Conservation (phyloP, 305 asterid genomes). For the Solanum hybrid region DNA sequence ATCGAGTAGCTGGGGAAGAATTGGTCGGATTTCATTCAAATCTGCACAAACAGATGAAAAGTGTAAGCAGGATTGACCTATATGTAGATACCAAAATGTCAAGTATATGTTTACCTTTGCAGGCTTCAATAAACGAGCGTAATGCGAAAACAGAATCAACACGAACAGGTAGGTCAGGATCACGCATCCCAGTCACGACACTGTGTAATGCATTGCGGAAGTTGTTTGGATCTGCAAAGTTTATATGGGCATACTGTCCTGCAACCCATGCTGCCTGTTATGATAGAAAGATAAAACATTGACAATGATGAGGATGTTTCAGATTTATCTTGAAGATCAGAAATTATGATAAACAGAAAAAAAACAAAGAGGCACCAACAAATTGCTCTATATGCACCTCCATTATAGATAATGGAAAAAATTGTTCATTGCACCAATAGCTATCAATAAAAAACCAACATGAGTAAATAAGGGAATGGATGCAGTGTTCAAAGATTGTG, state of each 20-base stretch:
- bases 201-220: slow-evolving; percentile 82
- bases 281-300: slow-evolving; percentile 12
- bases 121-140: slow-evolving; percentile 94
- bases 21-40: slow-evolving; percentile 80
- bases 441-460: not conserved
- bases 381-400: not conserved
- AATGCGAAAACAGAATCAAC: slow-evolving; percentile 94
- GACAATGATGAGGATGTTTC: slow-evolving; percentile 1
- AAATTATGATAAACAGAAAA: not conserved
- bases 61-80: not conserved
- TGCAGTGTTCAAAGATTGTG: not conserved
- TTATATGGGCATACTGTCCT: slow-evolving; percentile 91
- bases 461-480: not conserved
- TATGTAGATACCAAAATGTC: not conserved
- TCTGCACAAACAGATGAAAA: slow-evolving; percentile 30
- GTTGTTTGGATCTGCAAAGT: slow-evolving; percentile 75
- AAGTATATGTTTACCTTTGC: slow-evolving; percentile 47
- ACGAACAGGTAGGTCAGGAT: slow-evolving; percentile 96
- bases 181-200: slow-evolving; percentile 98
- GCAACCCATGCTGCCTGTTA: slow-evolving; percentile 99
- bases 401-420: not conserved
- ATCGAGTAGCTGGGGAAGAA: slow-evolving; percentile 89
- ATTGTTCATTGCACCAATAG: not conserved
- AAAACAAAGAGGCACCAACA: not conserved
- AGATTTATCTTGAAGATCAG: slow-evolving; percentile 1